Percentiles rank a stretch among this genome's conserved stretches.
phyloP scores from a whole-genome alignment of 495 filamentous ascomycete genomes.

The Penicillium simplicissimum region DNA sequence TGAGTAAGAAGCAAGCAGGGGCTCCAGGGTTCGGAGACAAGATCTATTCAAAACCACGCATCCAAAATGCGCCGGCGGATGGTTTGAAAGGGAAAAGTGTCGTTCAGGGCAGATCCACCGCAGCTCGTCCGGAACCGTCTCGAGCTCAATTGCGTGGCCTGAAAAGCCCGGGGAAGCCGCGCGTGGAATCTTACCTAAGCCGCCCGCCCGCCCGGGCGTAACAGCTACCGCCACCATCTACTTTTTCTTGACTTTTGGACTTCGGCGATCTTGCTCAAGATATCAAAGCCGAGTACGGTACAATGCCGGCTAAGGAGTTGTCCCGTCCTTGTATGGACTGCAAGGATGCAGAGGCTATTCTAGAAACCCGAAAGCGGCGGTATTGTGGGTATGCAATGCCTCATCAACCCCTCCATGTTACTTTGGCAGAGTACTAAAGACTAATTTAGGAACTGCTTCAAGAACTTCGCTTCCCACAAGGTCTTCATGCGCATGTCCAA shows the following conservation, averaged over 20 bases:
- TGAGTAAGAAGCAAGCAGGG: slow-evolving; percentile 30
- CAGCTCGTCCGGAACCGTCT: slow-evolving; percentile 23
- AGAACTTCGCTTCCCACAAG: slow-evolving; percentile 72
- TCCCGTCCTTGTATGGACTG: slow-evolving; percentile 42
- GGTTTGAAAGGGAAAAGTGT: slow-evolving; percentile 3
- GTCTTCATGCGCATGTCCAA: slow-evolving; percentile 75
- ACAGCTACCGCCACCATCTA: slow-evolving; percentile 13
- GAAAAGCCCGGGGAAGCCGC: slow-evolving; percentile 37
- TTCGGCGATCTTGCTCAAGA: slow-evolving; percentile 13
- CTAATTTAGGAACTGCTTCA: slow-evolving; percentile 67
- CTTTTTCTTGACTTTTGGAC: slow-evolving; percentile 13
- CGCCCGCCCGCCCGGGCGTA: background rate
- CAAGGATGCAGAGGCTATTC: slow-evolving; percentile 36
- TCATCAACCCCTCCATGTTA: slow-evolving; percentile 10
- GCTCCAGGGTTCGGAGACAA: slow-evolving; percentile 29
- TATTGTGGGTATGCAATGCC: slow-evolving; percentile 46
- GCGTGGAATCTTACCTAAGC: slow-evolving; percentile 38
- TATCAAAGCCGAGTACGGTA: background rate
- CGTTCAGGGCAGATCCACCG: slow-evolving; percentile 9
- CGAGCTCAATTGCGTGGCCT: slow-evolving; percentile 27
- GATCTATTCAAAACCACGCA: slow-evolving; percentile 15
- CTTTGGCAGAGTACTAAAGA: slow-evolving; percentile 12
- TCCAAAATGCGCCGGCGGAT: slow-evolving; percentile 19
- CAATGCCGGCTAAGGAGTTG: slow-evolving; percentile 45
- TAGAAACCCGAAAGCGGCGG: slow-evolving; percentile 44